Evolutionary conservation across 179 eudicot genomes (phyloP), one percentile per base, ranked within the genome.

Genomic region (Spergularia azorica): DNA sequence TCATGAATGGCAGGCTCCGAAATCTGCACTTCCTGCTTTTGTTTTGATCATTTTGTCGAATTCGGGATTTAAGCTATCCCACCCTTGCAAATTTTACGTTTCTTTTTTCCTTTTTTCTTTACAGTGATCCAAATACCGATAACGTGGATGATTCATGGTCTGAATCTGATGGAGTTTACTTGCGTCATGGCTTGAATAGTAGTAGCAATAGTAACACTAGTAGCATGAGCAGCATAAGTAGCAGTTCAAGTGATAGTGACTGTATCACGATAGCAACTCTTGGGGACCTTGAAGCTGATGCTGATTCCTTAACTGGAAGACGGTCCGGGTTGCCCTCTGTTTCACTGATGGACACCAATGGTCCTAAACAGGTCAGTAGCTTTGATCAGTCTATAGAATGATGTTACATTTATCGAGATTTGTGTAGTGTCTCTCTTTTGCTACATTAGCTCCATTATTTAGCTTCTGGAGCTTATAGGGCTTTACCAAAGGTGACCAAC

Each of bases 251-350:
- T 87, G 98, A 93, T 61, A 95, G 94, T 81, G 97, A 89, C 81
- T 82, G 77, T 79, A 87, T 83, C 83, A 80, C 87, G 84, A 81
- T 85, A 55, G 79, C 90, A 51, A 86, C 88, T 81, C 79, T 84
- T 72, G 89, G 90, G 74, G 99, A 96, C 72, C 96, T 96, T 63
- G 99, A 96, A 80, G 97, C 98, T 69, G 99, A 96, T 89, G 99
- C 98, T 71, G 98, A 96, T 87, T 95, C 99, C 66, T 82, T 93
- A 69, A 87, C 86, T 58, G 88, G 96, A 70, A 81, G 90, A 78
- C 90, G 86, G 81, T 87, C 98, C 71, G 93, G 98, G 75, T 79
- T 90, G 77, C 89, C 97, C 74, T 87, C 95, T 15, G 70, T 79
- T 75, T 94, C 86, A 70, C 90, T 88, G 50, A 79, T 84, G 77